These are phyloP conservation scores for Eutypa lata DNA, from an alignment of 2,329 filamentous ascomycete species.

Conservation along the genomic window DNA sequence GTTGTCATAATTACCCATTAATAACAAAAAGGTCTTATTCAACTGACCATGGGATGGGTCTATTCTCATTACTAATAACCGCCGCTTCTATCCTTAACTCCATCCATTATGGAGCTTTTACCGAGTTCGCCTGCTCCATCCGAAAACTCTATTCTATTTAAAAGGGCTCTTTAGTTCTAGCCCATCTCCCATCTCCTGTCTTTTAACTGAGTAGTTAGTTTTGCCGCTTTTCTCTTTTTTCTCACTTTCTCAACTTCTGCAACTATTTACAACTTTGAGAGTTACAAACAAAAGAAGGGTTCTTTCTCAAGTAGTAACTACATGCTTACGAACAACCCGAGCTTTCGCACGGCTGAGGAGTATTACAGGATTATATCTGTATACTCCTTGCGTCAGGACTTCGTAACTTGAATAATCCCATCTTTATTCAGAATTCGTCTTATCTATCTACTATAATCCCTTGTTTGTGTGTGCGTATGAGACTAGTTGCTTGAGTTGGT, in stretches of 20 bases:
- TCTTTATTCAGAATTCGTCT: no score
- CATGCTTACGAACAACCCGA: conserved; percentile 34
- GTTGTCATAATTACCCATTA: not conserved
- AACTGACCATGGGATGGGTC: not conserved
- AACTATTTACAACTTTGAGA: no score
- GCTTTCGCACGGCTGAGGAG: conserved; percentile 58
- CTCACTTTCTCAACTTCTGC: not conserved
- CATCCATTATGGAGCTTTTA: not conserved
- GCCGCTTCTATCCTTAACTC: no score
- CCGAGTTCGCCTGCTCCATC: not conserved
- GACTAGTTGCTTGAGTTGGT: no score
- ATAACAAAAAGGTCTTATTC: not conserved
- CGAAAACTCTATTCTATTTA: not conserved
- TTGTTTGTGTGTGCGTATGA: no score
- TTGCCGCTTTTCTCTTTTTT: not conserved
- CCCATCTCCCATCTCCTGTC: no score
- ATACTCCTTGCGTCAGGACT: conserved; percentile 64
- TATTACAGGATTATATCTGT: conserved; percentile 55
- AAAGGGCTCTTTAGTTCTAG: not conserved
- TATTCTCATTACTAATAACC: no score
- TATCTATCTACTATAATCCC: no score
- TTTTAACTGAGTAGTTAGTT: no score
- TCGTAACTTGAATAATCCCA: conserved; percentile 18
- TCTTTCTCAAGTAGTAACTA: conserved; percentile 12
- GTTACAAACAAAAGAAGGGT: conserved; percentile 2